Conservation (phyloP, 768 basidiomycete species). For the Auriscalpium orientale region DNA sequence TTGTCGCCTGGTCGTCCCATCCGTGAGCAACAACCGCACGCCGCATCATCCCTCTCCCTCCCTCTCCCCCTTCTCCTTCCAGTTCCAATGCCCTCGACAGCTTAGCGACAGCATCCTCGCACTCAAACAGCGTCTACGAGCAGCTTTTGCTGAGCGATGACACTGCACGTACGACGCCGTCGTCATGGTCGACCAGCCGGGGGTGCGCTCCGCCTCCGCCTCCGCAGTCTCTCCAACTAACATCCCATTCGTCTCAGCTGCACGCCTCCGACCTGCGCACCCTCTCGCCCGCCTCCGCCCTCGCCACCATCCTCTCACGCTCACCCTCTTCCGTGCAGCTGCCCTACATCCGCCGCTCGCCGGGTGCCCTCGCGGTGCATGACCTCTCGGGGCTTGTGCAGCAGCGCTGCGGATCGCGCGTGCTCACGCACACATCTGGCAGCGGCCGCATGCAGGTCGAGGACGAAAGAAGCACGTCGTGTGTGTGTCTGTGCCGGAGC, state of each 20-base stretch:
- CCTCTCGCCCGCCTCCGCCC: conserved; percentile 43
- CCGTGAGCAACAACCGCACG: not conserved
- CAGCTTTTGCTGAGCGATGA: not conserved
- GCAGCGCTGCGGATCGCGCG: conserved; percentile 44
- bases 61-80: not conserved
- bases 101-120: not conserved
- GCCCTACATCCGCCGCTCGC: conserved; percentile 42
- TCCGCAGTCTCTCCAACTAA: not conserved
- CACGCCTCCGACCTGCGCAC: conserved; percentile 71
- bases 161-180: conserved; percentile 21
- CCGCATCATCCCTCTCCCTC: no score
- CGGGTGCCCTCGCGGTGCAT: conserved; percentile 23
- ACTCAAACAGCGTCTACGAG: not conserved
- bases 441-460: conserved; percentile 29
- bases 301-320: conserved; percentile 39
- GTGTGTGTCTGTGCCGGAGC: conserved; percentile 43
- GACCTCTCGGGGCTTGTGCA: conserved; percentile 38
- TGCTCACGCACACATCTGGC: conserved; percentile 31
- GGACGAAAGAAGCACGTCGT: conserved; percentile 46
- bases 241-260: conserved; percentile 33
- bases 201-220: conserved; percentile 39
- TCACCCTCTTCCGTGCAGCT: conserved; percentile 54
- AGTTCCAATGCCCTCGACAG: conserved; percentile 1
- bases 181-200: conserved; percentile 62
- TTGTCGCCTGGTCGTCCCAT: conserved; percentile 2